phyloP scores from a whole-genome alignment of 2,329 filamentous ascomycete species.

The Macrophomina phaseolina region DNA sequence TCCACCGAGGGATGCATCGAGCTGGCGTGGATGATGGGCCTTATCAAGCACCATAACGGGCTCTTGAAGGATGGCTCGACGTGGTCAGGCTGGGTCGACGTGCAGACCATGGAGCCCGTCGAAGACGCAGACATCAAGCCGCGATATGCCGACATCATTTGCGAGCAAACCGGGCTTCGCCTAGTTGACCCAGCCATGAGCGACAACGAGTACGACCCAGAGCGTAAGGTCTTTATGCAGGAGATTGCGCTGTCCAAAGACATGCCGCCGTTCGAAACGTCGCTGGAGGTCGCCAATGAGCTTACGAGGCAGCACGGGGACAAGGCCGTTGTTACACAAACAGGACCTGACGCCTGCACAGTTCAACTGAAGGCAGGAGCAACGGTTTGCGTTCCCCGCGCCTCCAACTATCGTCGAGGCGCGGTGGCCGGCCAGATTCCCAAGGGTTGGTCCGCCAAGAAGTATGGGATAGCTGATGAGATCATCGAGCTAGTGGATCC shows the following conservation, averaged over 20 bases:
- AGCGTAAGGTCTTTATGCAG: slow-evolving; percentile 39
- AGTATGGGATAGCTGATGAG: slow-evolving; percentile 46
- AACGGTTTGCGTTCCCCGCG: slow-evolving; percentile 41
- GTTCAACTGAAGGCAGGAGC: slow-evolving; percentile 41
- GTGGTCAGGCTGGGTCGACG: slow-evolving; percentile 40
- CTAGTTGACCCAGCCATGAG: slow-evolving; percentile 33
- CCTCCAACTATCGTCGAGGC: slow-evolving; percentile 34
- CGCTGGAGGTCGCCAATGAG: slow-evolving; percentile 37
- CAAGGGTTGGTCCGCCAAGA: slow-evolving; percentile 41
- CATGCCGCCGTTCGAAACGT: slow-evolving; percentile 40
- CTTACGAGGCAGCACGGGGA: slow-evolving; percentile 42
- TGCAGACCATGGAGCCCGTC: slow-evolving; percentile 35
- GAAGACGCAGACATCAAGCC: slow-evolving; percentile 39
- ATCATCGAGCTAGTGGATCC: slow-evolving; percentile 45
- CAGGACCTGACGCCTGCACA: not conserved
- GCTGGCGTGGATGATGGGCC: slow-evolving; percentile 93
- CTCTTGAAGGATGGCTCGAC: slow-evolving; percentile 67
- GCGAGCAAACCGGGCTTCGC: slow-evolving; percentile 43
- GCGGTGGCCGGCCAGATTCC: slow-evolving; percentile 44
- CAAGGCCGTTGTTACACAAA: slow-evolving; percentile 34
- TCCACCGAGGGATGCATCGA: slow-evolving; percentile 86
- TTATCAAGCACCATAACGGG: slow-evolving; percentile 68
- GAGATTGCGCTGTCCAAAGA: slow-evolving; percentile 44
- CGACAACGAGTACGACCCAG: slow-evolving; percentile 32
- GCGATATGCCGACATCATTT: slow-evolving; percentile 41